A percentile compares a stretch with the other conserved stretches of the same genome.
These are phyloP conservation scores for Fraxinus anomala DNA, from an alignment of 257 asterid genomes.

Conservation along the genomic window DNA sequence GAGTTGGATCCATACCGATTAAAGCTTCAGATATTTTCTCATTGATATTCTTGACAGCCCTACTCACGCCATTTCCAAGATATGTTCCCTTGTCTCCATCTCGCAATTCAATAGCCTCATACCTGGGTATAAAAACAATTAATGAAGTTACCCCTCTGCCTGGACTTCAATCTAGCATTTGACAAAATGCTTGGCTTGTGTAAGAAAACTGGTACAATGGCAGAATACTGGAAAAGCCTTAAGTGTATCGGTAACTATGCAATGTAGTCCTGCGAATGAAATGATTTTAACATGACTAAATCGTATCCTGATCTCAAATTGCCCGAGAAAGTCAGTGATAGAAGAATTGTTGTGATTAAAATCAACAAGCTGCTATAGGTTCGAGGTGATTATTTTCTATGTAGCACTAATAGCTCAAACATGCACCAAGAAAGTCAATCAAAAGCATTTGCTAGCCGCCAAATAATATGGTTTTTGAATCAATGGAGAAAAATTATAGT, in stretches of 20 bases:
- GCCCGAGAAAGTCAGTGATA: background rate
- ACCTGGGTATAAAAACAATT: conserved; percentile 49
- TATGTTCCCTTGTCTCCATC: conserved; percentile 92
- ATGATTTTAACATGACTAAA: background rate
- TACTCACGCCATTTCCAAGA: conserved; percentile 93
- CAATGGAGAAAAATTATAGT: background rate
- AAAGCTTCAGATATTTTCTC: conserved; percentile 95
- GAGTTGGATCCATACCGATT: conserved; percentile 98
- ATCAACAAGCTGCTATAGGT: conserved; percentile 4
- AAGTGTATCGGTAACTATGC: conserved; percentile 10
- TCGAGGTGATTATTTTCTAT: background rate
- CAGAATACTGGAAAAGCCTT: conserved; percentile 13
- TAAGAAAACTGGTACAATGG: conserved; percentile 16
- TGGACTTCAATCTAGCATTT: conserved; percentile 14
- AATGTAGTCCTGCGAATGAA: background rate
- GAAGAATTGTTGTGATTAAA: background rate
- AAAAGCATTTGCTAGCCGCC: background rate
- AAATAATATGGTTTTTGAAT: background rate
- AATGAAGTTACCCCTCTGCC: conserved; percentile 13
- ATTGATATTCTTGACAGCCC: conserved; percentile 90
- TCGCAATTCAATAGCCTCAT: conserved; percentile 92
- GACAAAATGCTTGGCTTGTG: conserved; percentile 12
- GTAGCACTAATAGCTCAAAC: conserved; percentile 10
- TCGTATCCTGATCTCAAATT: background rate
- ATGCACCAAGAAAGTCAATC: conserved; percentile 16